Evolutionary conservation across 441 rosid genomes (phyloP).

Genomic region (Biscutella auriculata): DNA sequence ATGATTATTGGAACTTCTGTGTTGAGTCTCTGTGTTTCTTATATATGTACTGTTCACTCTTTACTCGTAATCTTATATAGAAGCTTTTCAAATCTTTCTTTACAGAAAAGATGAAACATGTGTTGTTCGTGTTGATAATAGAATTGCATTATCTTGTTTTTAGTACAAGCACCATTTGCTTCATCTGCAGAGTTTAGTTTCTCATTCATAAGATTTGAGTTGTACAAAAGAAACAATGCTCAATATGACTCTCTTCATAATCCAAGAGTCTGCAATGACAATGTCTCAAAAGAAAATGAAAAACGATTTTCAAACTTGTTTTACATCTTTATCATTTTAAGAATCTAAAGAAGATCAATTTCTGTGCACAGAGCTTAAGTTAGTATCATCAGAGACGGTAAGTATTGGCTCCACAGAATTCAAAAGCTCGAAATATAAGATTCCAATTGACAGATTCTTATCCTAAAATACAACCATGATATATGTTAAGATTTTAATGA

Average conservation of each 20-base stretch:
- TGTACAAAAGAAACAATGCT: no score
- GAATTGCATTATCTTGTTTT: neutral
- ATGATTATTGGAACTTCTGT: conserved; percentile 13
- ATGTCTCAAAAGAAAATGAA: neutral
- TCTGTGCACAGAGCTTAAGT: conserved; percentile 6
- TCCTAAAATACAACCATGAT: conserved; percentile 30
- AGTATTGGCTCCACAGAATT: conserved; percentile 68
- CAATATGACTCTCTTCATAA: neutral
- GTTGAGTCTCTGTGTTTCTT: neutral
- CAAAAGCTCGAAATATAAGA: conserved; percentile 75
- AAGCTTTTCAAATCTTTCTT: neutral
- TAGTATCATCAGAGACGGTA: neutral
- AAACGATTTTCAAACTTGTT: neutral
- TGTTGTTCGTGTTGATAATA: neutral
- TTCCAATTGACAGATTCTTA: conserved; percentile 54
- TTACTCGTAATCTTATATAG: neutral
- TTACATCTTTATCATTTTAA: neutral
- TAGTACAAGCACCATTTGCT: neutral
- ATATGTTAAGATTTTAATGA: neutral
- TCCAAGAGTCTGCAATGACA: neutral
- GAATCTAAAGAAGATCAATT: neutral
- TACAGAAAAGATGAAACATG: neutral
- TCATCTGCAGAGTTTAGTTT: neutral
- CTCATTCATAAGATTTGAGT: neutral
- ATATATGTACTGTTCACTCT: neutral